Evolutionary conservation across 331 rosid genomes (phyloP).

Genomic region (Saraca asoca): DNA sequence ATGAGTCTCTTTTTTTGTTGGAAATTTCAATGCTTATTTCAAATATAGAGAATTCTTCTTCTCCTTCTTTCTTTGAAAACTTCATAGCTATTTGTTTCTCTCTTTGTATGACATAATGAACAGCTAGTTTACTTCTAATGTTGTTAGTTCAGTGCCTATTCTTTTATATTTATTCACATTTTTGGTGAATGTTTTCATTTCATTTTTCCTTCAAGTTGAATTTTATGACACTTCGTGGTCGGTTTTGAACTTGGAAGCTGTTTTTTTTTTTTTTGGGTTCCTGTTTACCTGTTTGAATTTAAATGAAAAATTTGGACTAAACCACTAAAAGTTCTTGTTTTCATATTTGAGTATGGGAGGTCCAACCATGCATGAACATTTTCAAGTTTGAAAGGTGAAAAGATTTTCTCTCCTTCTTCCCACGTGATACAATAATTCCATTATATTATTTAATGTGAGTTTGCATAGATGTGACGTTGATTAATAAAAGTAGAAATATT

Average conservation of each 20-base stretch:
- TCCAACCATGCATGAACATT: conserved; percentile 53
- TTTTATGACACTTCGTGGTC: conserved; percentile 35
- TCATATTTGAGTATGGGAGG: conserved; percentile 35
- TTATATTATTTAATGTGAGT: conserved; percentile 21
- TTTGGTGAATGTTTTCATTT: background rate
- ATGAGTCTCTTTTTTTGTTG: conserved; percentile 40
- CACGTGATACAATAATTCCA: conserved; percentile 33
- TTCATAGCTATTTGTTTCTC: conserved; percentile 31
- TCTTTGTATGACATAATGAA: conserved; percentile 34
- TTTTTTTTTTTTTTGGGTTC: conserved; percentile 59
- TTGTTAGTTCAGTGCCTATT: conserved; percentile 19
- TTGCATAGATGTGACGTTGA: conserved; percentile 55
- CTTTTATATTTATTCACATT: conserved; percentile 11
- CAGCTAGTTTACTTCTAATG: conserved; percentile 31
- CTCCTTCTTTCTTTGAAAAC: conserved; percentile 13
- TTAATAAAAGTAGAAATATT: conserved; percentile 39
- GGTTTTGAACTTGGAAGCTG: conserved; percentile 52
- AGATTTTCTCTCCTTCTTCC: conserved; percentile 35
- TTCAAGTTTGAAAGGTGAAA: conserved; percentile 47
- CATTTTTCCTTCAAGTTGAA: conserved; percentile 39
- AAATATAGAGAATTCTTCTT: conserved; percentile 28
- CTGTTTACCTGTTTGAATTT: conserved; percentile 54
- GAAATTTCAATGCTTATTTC: conserved; percentile 36
- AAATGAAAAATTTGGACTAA: conserved; percentile 35
- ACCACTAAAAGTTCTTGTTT: background rate